A percentile compares a stretch with the other conserved stretches of the same genome.
Conservation (phyloP, 495 filamentous ascomycete genomes). For the Penicillium chermesinum region DNA sequence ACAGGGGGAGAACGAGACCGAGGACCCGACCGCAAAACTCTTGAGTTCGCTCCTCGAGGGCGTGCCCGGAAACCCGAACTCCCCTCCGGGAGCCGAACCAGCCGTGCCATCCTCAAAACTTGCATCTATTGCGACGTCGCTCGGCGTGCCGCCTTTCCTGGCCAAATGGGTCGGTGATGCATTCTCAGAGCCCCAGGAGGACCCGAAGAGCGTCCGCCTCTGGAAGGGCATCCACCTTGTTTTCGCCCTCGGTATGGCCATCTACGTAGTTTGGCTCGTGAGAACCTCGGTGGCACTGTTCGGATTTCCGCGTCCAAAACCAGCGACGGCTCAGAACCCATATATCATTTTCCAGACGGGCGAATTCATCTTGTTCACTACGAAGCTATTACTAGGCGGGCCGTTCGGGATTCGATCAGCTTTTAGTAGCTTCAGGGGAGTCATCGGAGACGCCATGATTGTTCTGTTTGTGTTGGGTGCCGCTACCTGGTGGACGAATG, state of each 20-base stretch:
- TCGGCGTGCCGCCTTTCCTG: conserved; percentile 43
- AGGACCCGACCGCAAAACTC: conserved; percentile 59
- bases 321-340: conserved; percentile 57
- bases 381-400: conserved; percentile 54
- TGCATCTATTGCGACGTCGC: conserved; percentile 30
- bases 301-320: conserved; percentile 50
- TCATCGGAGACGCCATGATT: conserved; percentile 65
- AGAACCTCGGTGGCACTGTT: conserved; percentile 35
- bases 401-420: conserved; percentile 49
- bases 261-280: conserved; percentile 56
- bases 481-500: conserved; percentile 58
- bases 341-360: conserved; percentile 81
- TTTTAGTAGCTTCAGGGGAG: conserved; percentile 52
- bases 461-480: conserved; percentile 75
- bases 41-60: conserved; percentile 55
- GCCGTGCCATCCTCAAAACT: conserved; percentile 20
- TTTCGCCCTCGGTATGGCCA: conserved; percentile 63
- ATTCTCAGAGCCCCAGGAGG: conserved; percentile 30
- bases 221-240: conserved; percentile 76
- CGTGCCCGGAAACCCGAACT: conserved; percentile 28
- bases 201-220: conserved; percentile 47
- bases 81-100: conserved; percentile 19
- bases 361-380: conserved; percentile 66
- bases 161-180: conserved; percentile 34
- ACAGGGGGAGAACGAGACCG: conserved; percentile 28